Evolutionary conservation across 1,139 yeast species (phyloP), one percentile per base, ranked within the genome.

Genomic region (Meyerozyma sp.): DNA sequence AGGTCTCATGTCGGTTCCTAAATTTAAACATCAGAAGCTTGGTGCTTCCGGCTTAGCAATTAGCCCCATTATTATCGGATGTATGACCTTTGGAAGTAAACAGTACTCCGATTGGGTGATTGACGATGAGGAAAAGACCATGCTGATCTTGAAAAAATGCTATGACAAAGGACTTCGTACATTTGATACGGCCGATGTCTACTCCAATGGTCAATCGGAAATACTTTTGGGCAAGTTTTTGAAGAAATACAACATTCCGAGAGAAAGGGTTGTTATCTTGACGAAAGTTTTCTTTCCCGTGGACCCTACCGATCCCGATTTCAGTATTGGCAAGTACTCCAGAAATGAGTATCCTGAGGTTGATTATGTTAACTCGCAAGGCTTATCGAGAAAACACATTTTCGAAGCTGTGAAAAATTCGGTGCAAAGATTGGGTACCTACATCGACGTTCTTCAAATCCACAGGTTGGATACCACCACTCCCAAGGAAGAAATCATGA

Each of bases 301-400:
- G 3, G 23, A 21, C 8, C 23, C 36, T 4, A 4, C 23, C 3
- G 34, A 30, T 8, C 26, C 13, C 14, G 37, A 10, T n/a, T n/a
- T 9, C 18, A 21, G 5, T 21, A 21, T 21, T 21, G 28, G 34
- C 26, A 27, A 27, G 9, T 23, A 29, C 32, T 34, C 48, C 21
- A 59, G 61, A 42, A 43, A 55, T 4, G 41, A 58, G 23, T 21
- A 21, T 21, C 23, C 23, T 21, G 23, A 21, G 23, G 23, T 21
- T 4, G 23, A 21, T 21, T 21, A 21, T 21, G 23, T 21, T 3
- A 21, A 21, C 23, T 5, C 23, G 6, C 23, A 21, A 39, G 82
- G 83, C 0, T 59, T 76, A 32, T 77, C 82, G 1, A 61, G 82
- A 48, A 79, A 77, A 55, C 82, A 79, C 53, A 71, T 79, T 27